phyloP scores from a whole-genome alignment of 176 grass and related monocot genomes.

The Carex parvula region DNA sequence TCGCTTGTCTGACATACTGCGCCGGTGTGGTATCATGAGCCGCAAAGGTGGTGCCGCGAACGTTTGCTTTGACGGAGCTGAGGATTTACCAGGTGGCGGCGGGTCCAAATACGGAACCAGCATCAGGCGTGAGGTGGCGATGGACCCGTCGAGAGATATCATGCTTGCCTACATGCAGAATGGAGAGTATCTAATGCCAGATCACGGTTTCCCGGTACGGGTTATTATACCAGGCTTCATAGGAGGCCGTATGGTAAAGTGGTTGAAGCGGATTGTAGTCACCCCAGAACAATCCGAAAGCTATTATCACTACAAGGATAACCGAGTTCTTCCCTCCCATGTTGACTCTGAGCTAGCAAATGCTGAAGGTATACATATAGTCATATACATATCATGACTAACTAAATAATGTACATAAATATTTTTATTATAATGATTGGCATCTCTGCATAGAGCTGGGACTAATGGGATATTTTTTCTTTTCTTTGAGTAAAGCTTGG shows the following conservation, averaged over 20 bases:
- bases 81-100: constrained; percentile 84
- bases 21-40: constrained; percentile 56
- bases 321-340: constrained; percentile 82
- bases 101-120: constrained; percentile 85
- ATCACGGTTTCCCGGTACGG: constrained; percentile 81
- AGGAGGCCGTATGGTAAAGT: constrained; percentile 96
- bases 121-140: constrained; percentile 54
- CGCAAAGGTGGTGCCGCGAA: constrained; percentile 40
- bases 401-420: neutral
- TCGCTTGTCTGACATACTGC: constrained; percentile 62
- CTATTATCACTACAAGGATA: constrained; percentile 93
- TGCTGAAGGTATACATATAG: constrained; percentile 60
- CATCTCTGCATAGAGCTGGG: neutral
- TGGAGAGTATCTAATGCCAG: constrained; percentile 54
- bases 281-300: constrained; percentile 61
- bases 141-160: constrained; percentile 65
- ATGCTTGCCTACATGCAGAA: constrained; percentile 96
- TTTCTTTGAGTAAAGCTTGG: constrained; percentile 49
- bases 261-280: constrained; percentile 82
- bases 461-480: neutral
- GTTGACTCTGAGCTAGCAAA: constrained; percentile 92
- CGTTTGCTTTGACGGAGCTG: constrained; percentile 86
- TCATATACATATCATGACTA: neutral
- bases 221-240: constrained; percentile 71
- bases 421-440: neutral